Evolutionary conservation across 352 stramenopile species (phyloP).

Genomic region (Aphanomyces cochlioides): DNA sequence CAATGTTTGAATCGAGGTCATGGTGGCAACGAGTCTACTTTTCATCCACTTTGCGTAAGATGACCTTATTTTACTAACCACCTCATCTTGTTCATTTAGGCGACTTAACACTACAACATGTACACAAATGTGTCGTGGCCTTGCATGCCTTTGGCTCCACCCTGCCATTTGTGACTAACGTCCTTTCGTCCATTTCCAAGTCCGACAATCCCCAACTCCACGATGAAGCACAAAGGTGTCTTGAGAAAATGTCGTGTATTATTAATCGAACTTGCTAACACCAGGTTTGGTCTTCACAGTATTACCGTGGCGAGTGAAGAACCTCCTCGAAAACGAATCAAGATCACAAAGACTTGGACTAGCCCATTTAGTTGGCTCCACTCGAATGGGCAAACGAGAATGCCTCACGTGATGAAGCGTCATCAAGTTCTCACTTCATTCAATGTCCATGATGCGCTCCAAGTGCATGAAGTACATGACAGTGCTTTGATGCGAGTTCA

Average conservation of each 20-base stretch:
- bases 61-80: neutral
- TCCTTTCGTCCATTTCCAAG: neutral
- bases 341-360: neutral
- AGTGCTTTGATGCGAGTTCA: neutral
- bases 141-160: neutral
- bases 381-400: conserved; percentile 11
- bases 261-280: too few relatives aligned
- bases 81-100: neutral
- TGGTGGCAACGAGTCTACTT: conserved; percentile 75
- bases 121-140: neutral
- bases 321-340: neutral
- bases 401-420: conserved; percentile 14
- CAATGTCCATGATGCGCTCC: neutral
- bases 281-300: too few relatives aligned
- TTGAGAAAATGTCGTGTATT: too few relatives aligned
- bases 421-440: conserved; percentile 7
- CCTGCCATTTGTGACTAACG: neutral
- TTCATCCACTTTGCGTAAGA: conserved; percentile 16
- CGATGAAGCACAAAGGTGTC: too few relatives aligned
- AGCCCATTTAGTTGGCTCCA: conserved; percentile 4
- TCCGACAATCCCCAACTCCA: neutral
- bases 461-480: conserved; percentile 15
- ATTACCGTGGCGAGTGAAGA: neutral
- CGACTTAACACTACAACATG: neutral
- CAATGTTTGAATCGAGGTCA: conserved; percentile 20